Conservation (phyloP, 179 eudicot species). For the Corrigiola litoralis region DNA sequence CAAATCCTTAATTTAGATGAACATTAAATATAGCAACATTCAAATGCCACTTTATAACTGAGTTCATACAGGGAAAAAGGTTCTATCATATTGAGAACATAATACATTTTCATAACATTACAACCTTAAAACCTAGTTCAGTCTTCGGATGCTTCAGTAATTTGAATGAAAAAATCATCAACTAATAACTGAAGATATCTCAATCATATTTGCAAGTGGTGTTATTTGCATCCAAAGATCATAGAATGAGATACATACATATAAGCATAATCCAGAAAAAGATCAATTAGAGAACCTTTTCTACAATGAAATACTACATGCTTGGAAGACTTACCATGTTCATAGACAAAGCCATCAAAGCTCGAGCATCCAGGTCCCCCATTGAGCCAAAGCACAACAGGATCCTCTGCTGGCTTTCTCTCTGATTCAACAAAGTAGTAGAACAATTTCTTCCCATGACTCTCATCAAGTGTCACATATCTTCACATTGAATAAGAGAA, state of each 20-base stretch:
- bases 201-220: no score
- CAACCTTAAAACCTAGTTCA: neutral
- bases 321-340: slow-evolving; percentile 55
- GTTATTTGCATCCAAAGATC: neutral
- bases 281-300: neutral
- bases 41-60: no score
- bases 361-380: slow-evolving; percentile 99
- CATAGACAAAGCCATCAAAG: slow-evolving; percentile 96
- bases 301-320: neutral
- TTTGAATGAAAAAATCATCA: no score
- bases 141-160: neutral
- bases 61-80: neutral
- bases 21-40: no score
- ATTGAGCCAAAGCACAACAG: slow-evolving; percentile 97
- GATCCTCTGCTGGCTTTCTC: slow-evolving; percentile 68
- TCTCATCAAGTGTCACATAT: slow-evolving; percentile 82
- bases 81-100: neutral
- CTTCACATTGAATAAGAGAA: slow-evolving; percentile 30
- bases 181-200: no score
- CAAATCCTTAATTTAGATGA: no score
- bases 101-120: neutral
- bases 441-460: slow-evolving; percentile 66
- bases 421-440: slow-evolving; percentile 90
- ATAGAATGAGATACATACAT: neutral
- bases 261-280: neutral